Evolutionary conservation across 1,139 yeast species (phyloP).

Genomic region (Blastobotrys illinoisensis): DNA sequence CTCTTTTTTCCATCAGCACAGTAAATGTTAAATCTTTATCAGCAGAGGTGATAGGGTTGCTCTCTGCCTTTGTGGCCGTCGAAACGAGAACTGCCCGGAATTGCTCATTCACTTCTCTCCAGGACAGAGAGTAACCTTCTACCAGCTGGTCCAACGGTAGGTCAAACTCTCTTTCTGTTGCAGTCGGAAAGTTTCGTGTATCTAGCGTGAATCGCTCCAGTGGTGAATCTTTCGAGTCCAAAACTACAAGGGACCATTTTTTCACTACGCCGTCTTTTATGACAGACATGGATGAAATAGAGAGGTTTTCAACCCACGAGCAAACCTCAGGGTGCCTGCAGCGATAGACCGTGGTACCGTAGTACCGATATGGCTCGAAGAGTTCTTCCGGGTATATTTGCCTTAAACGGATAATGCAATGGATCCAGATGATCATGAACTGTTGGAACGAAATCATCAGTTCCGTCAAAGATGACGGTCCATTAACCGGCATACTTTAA

Average conservation of each 20-base stretch:
- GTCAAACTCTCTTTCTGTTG: conserved; percentile 2
- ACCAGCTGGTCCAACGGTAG: background rate
- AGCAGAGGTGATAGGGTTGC: conserved; percentile 23
- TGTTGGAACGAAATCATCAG: conserved; percentile 24
- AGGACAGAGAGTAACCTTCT: conserved; percentile 7
- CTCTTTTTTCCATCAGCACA: conserved; percentile 23
- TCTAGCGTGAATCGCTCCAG: conserved; percentile 34
- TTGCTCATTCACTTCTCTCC: conserved; percentile 24
- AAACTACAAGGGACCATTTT: conserved; percentile 26
- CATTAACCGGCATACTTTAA: background rate
- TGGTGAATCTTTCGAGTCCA: conserved; percentile 20
- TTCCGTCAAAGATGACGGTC: background rate
- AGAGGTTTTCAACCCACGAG: conserved; percentile 33
- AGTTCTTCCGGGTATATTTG: conserved; percentile 33
- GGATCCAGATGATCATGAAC: conserved; percentile 33
- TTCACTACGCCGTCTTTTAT: conserved; percentile 23
- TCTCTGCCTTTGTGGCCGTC: conserved; percentile 17
- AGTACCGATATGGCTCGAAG: conserved; percentile 29
- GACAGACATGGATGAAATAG: conserved; percentile 24
- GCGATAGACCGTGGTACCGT: conserved; percentile 32
- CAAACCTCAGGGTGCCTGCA: conserved; percentile 36
- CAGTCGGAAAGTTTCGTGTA: conserved; percentile 25
- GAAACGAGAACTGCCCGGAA: conserved; percentile 28
- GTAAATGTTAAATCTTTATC: conserved; percentile 17
- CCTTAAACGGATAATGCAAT: conserved; percentile 32